These are phyloP conservation scores for Colletotrichum phormii DNA, from an alignment of 2,329 filamentous ascomycete species.

Conservation along the genomic window DNA sequence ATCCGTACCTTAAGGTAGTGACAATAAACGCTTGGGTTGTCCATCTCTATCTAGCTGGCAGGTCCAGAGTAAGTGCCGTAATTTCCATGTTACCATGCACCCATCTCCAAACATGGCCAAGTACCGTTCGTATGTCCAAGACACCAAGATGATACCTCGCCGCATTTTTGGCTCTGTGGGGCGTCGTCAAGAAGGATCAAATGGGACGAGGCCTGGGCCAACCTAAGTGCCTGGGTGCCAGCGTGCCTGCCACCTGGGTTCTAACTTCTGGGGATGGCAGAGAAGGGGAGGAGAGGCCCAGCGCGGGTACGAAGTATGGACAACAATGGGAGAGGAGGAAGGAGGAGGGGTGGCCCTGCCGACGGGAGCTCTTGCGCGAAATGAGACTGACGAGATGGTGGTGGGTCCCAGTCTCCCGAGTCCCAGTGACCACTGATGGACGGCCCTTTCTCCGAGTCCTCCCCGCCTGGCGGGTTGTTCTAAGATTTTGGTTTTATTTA, in stretches of 20 bases:
- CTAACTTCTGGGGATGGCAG: slow-evolving; percentile 20
- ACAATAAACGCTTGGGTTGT: not conserved
- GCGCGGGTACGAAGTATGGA: not conserved
- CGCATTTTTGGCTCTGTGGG: slow-evolving; percentile 18
- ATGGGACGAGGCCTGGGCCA: slow-evolving; percentile 17
- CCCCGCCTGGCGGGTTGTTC: slow-evolving; percentile 5
- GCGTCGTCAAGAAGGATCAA: slow-evolving; percentile 16
- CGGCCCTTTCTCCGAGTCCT: too few species aligned
- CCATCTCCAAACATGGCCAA: not conserved
- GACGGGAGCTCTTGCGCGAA: not conserved
- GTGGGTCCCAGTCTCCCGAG: not conserved
- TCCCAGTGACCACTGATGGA: too few species aligned
- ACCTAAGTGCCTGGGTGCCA: not conserved
- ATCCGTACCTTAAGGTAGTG: too few species aligned
- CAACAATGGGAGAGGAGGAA: not conserved
- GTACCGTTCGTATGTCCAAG: not conserved
- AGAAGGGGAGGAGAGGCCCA: slow-evolving; percentile 19
- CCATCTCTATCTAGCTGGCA: not conserved
- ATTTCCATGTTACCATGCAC: not conserved
- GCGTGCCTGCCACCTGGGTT: not conserved
- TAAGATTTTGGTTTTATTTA: not conserved
- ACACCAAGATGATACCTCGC: not conserved
- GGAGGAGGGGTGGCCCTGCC: slow-evolving; percentile 18
- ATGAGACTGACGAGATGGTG: slow-evolving; percentile 20
- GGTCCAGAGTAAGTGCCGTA: not conserved